phyloP scores from a whole-genome alignment of 306 rosid genomes.

The Pyrus bretschneideri region DNA sequence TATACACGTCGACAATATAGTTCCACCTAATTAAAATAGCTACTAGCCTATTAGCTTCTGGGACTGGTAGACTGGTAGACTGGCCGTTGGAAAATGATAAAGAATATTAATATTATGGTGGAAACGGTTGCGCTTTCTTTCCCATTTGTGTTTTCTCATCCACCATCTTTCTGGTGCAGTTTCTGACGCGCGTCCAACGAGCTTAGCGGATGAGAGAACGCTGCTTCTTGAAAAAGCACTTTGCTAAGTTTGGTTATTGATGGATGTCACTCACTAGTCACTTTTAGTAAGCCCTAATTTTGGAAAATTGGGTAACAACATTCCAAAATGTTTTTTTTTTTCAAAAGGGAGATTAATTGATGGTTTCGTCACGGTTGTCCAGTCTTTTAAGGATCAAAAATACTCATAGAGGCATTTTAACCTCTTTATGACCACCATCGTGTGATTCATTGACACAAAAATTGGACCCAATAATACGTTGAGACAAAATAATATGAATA shows the following conservation, averaged over 20 bases:
- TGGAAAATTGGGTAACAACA: no score
- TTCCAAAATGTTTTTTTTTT: no score
- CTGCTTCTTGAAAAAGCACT: not conserved
- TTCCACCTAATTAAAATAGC: not conserved
- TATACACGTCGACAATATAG: not conserved
- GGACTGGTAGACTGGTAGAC: not conserved
- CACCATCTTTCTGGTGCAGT: not conserved
- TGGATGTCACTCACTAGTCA: not conserved
- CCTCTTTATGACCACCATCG: no score
- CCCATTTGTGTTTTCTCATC: not conserved
- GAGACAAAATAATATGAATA: not conserved
- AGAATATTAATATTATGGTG: not conserved
- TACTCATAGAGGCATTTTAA: no score
- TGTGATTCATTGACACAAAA: rapidly evolving
- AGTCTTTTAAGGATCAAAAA: rapidly evolving
- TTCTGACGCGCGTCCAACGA: not conserved
- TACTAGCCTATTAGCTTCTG: not conserved
- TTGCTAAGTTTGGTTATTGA: not conserved
- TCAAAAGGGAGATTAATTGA: rapidly evolving
- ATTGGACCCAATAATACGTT: no score
- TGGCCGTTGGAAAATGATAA: not conserved
- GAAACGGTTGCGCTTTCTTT: not conserved
- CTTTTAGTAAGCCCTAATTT: not conserved
- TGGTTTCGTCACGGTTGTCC: rapidly evolving
- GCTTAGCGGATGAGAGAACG: not conserved